Conservation (phyloP, 75 land plant species). For the Ceratopteris richardii region DNA sequence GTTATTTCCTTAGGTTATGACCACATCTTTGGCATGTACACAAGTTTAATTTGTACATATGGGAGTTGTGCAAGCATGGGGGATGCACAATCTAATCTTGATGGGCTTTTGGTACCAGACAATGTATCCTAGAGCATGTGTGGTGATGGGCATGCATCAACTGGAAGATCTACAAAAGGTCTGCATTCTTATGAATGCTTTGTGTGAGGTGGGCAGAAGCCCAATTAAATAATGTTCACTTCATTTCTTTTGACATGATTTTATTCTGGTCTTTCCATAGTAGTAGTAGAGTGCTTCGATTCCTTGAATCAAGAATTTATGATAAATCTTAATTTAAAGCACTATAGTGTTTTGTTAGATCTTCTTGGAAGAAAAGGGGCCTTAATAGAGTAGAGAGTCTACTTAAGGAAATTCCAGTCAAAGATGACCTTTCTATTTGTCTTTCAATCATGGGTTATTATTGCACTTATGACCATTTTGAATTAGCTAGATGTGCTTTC, state of each 20-base stretch:
- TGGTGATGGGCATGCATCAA: conserved; percentile 2
- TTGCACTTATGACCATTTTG: conserved; percentile 10
- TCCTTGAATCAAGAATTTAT: conserved; percentile 9
- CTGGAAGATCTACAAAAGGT: neutral
- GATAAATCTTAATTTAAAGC: conserved; percentile 10
- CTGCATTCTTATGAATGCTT: neutral
- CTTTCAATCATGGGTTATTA: conserved; percentile 23
- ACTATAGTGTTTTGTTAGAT: conserved; percentile 19
- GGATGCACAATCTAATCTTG: conserved; percentile 4
- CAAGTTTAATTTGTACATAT: neutral
- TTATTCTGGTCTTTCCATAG: conserved; percentile 10
- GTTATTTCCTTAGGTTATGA: neutral
- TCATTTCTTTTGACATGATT: conserved; percentile 17
- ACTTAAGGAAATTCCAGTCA: conserved; percentile 18
- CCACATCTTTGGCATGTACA: neutral
- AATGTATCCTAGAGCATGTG: conserved; percentile 6
- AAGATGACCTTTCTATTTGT: conserved; percentile 11
- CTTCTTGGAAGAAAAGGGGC: conserved; percentile 19
- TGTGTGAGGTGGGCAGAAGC: conserved; percentile 1
- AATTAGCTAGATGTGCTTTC: conserved; percentile 13
- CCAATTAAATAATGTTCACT: conserved; percentile 11
- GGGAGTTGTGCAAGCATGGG: conserved; percentile 7
- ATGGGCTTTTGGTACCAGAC: neutral
- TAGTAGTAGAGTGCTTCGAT: conserved; percentile 4
- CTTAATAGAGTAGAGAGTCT: conserved; percentile 9